Evolutionary conservation across 768 basidiomycete genomes (phyloP).

Genomic region (Suillus paluster): DNA sequence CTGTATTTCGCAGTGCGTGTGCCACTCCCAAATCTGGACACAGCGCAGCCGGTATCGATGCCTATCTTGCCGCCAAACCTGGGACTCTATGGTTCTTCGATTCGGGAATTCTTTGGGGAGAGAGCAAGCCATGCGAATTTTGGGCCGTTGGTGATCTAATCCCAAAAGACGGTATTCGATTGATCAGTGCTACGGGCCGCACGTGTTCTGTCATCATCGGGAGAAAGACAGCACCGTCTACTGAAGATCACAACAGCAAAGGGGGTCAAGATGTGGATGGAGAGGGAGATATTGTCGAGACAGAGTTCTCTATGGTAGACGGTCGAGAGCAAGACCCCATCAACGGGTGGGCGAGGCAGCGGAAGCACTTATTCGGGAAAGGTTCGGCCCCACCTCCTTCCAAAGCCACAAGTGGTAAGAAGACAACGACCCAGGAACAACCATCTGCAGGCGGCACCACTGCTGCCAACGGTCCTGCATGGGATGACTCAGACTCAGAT

Average conservation of each 20-base stretch:
- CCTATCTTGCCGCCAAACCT: constrained; percentile 71
- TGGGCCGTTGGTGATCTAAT: constrained; percentile 68
- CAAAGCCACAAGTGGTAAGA: constrained; percentile 8
- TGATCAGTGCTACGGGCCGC: constrained; percentile 67
- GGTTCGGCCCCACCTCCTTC: neutral
- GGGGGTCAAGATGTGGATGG: constrained; percentile 39
- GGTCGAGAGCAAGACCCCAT: constrained; percentile 69
- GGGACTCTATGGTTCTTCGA: constrained; percentile 76
- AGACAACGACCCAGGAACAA: constrained; percentile 5
- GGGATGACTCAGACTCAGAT: constrained; percentile 40
- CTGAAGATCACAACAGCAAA: neutral
- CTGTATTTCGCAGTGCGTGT: constrained; percentile 62
- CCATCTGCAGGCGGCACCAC: constrained; percentile 10
- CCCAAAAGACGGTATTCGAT: constrained; percentile 52
- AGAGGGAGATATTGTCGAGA: constrained; percentile 57
- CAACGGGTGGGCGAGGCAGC: constrained; percentile 63
- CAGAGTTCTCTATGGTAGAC: constrained; percentile 75
- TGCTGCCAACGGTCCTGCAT: constrained; percentile 30
- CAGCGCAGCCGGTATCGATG: constrained; percentile 66
- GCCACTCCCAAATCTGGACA: constrained; percentile 36
- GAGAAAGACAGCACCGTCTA: constrained; percentile 30
- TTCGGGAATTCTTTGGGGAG: constrained; percentile 72
- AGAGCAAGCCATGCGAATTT: constrained; percentile 78
- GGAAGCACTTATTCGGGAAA: constrained; percentile 60
- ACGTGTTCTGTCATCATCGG: constrained; percentile 66